Evolutionary conservation across 768 basidiomycete species (phyloP).

Genomic region (Tephrocybe sp.): DNA sequence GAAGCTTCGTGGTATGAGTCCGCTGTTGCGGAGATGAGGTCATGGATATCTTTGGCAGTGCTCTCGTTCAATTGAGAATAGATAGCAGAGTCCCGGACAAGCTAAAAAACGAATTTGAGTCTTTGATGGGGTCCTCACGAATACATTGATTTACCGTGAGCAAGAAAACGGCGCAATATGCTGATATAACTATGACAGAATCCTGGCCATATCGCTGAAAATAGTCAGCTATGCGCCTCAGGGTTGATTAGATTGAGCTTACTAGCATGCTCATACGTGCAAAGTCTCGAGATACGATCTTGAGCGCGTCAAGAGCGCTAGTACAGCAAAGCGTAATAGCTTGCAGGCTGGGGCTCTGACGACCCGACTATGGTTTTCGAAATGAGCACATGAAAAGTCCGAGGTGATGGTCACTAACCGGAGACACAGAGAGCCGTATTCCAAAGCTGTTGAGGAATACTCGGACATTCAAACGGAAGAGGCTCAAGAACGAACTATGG

Average conservation of each 20-base stretch:
- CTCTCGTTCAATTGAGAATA: constrained; percentile 56
- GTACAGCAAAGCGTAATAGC: constrained; percentile 71
- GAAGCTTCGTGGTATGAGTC: constrained; percentile 79
- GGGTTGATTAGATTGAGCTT: constrained; percentile 20
- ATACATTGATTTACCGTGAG: constrained; percentile 49
- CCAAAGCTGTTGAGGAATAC: constrained; percentile 86
- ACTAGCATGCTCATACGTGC: constrained; percentile 73
- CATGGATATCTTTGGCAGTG: constrained; percentile 62
- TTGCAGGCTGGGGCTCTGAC: constrained; percentile 58
- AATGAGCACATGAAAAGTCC: background rate
- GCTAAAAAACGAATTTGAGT: constrained; percentile 34
- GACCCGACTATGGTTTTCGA: constrained; percentile 41
- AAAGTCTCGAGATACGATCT: constrained; percentile 73
- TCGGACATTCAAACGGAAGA: constrained; percentile 76
- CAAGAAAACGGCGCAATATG: constrained; percentile 80
- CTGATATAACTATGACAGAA: constrained; percentile 82
- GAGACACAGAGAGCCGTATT: constrained; percentile 58
- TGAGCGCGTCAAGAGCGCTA: constrained; percentile 68
- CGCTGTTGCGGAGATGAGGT: constrained; percentile 64
- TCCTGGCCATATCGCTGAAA: constrained; percentile 80
- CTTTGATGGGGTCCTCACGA: background rate
- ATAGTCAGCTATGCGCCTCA: background rate
- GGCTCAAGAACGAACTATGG: constrained; percentile 69
- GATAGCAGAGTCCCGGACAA: constrained; percentile 64
- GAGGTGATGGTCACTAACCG: constrained; percentile 34